phyloP scores from a whole-genome alignment of 1,139 yeast genomes.

The Hyphopichia buzzinii region DNA sequence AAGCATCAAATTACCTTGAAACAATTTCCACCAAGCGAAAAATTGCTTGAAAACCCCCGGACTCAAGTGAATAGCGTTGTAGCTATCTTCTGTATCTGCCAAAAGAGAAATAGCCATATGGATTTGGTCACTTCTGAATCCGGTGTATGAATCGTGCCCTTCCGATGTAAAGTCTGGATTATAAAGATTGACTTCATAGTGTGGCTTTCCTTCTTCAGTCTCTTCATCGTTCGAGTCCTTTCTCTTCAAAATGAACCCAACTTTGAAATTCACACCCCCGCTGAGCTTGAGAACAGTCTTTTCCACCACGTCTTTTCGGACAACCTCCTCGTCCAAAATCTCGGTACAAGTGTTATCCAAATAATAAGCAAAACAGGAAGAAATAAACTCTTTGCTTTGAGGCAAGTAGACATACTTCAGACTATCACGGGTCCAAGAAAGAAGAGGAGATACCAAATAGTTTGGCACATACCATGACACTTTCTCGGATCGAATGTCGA shows the following conservation, averaged over 20 bases:
- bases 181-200: constrained; percentile 61
- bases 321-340: constrained; percentile 6
- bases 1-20: constrained; percentile 41
- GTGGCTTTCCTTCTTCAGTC: constrained; percentile 61
- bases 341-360: constrained; percentile 23
- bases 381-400: constrained; percentile 38
- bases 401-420: constrained; percentile 44
- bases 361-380: constrained; percentile 53
- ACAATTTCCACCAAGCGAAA: constrained; percentile 47
- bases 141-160: constrained; percentile 38
- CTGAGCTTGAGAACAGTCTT: constrained; percentile 56
- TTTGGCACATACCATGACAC: constrained; percentile 57
- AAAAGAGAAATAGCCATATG: constrained; percentile 52
- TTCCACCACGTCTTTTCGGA: constrained; percentile 30
- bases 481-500: constrained; percentile 35
- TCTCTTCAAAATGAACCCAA: constrained; percentile 62
- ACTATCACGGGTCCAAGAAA: constrained; percentile 60
- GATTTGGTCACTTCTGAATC: constrained; percentile 40
- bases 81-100: constrained; percentile 44
- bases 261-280: constrained; percentile 58
- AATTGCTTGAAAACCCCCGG: constrained; percentile 41
- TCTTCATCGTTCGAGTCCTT: constrained; percentile 27
- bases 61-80: constrained; percentile 42
- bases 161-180: constrained; percentile 60
- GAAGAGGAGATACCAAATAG: constrained; percentile 54